phyloP scores from a whole-genome alignment of 1,284 basidiomycete species.

The Ceratobasidium sp. region DNA sequence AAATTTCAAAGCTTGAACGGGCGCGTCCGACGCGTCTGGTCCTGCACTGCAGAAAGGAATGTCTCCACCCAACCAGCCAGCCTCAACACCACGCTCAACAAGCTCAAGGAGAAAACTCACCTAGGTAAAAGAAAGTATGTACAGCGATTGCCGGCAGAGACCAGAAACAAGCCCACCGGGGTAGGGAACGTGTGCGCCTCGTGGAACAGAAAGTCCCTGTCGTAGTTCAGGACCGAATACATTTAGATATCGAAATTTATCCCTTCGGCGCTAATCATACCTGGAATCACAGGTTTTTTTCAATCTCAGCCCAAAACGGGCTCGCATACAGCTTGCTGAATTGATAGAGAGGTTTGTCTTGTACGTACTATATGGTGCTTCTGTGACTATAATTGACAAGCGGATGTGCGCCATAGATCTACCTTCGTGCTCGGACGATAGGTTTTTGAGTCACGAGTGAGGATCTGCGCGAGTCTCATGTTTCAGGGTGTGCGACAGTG shows the following conservation, averaged over 20 bases:
- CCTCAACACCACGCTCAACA: background rate
- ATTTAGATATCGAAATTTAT: background rate
- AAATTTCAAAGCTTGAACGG: background rate
- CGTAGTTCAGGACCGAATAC: background rate
- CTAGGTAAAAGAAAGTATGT: slow-evolving; percentile 11
- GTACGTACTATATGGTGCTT: slow-evolving; percentile 1
- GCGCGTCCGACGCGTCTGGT: slow-evolving; percentile 23
- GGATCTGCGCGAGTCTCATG: too few relatives aligned
- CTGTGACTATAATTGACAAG: background rate
- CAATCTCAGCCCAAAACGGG: slow-evolving; percentile 4
- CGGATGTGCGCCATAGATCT: too few relatives aligned
- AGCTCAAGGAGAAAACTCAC: background rate
- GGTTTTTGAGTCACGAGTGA: too few relatives aligned
- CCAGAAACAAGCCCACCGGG: background rate
- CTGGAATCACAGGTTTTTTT: background rate
- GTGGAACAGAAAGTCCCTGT: slow-evolving; percentile 14
- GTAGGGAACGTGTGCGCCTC: slow-evolving; percentile 11
- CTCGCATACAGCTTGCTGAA: slow-evolving; percentile 4
- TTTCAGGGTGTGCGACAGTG: too few relatives aligned
- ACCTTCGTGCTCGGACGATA: too few relatives aligned
- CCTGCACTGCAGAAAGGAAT: slow-evolving; percentile 22
- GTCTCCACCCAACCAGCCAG: background rate
- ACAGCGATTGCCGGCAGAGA: background rate
- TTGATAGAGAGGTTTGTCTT: background rate
- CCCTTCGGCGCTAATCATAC: slow-evolving; percentile 9